Evolutionary conservation across 495 filamentous ascomycete genomes (phyloP).

Genomic region (Lasiosphaeriaceae sp.): DNA sequence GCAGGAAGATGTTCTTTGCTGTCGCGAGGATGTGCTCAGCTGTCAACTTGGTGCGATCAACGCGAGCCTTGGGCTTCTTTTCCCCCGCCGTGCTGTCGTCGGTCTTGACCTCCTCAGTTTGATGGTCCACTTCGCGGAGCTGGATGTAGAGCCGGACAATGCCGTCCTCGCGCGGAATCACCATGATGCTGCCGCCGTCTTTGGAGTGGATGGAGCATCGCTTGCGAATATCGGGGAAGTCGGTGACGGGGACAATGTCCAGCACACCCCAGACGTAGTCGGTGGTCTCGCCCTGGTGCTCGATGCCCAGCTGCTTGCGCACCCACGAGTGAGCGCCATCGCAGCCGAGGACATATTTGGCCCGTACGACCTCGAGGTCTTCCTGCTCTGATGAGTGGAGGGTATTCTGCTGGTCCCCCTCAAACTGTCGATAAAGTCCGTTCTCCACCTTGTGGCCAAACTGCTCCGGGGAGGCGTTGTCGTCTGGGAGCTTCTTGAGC

Average conservation of each 20-base stretch:
- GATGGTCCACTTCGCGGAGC: neutral
- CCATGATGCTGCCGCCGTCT: neutral
- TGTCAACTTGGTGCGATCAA: neutral
- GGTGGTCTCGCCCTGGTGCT: neutral
- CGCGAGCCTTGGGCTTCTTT: neutral
- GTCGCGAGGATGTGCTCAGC: conserved; percentile 2
- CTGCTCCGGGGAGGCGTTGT: neutral
- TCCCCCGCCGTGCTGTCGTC: neutral
- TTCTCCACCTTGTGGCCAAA: conserved; percentile 2
- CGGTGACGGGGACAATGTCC: conserved; percentile 3
- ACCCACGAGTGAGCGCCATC: conserved; percentile 3
- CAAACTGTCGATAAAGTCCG: neutral
- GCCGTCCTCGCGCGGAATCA: neutral
- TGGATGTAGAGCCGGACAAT: neutral
- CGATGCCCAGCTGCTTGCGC: conserved; percentile 4
- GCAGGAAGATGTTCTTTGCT: neutral
- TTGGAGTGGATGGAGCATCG: neutral
- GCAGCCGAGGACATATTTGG: conserved; percentile 1
- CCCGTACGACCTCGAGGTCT: neutral
- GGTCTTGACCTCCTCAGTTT: neutral
- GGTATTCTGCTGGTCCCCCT: neutral
- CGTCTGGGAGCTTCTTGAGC: neutral
- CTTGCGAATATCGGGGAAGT: conserved; percentile 1
- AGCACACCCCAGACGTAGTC: conserved; percentile 2
- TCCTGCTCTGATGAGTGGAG: neutral